phyloP scores from a whole-genome alignment of 2,329 filamentous ascomycete species.

The Hirsutella rhossiliensis region DNA sequence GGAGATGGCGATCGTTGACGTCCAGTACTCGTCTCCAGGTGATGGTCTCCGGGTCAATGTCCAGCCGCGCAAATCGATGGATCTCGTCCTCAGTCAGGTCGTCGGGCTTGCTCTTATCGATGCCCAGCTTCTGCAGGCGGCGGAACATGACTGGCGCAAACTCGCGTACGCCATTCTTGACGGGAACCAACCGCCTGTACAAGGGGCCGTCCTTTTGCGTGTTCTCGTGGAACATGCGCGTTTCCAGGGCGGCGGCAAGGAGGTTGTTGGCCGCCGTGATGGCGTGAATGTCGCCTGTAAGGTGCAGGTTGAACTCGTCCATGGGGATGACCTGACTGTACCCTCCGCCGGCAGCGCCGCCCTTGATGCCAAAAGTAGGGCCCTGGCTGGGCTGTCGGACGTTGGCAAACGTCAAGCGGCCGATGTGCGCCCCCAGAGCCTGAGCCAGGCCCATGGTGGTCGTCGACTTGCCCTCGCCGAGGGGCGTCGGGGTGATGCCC shows the following conservation, averaged over 20 bases:
- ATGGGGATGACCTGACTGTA: constrained; percentile 99
- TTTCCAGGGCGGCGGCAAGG: constrained; percentile 90
- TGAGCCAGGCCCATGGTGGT: constrained; percentile 94
- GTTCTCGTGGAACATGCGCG: constrained; percentile 94
- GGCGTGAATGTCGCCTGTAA: constrained; percentile 96
- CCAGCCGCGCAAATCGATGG: constrained; percentile 74
- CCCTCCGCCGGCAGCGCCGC: constrained; percentile 88
- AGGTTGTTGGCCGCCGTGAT: constrained; percentile 96
- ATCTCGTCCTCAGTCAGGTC: constrained; percentile 88
- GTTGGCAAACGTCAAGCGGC: constrained; percentile 85
- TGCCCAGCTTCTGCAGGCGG: constrained; percentile 87
- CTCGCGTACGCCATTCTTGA: constrained; percentile 77
- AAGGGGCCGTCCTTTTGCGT: constrained; percentile 85
- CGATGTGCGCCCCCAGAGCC: constrained; percentile 79
- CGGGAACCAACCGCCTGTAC: constrained; percentile 77
- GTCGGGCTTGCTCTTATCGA: constrained; percentile 86
- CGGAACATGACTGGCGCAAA: constrained; percentile 90
- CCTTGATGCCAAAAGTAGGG: constrained; percentile 98
- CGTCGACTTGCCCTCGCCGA: constrained; percentile 96
- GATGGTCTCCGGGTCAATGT: constrained; percentile 94
- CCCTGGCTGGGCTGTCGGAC: constrained; percentile 95
- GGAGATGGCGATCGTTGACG: constrained; percentile 90
- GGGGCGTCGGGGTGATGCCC: constrained; percentile 90
- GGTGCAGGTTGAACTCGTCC: constrained; percentile 98
- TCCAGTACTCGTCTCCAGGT: constrained; percentile 95